phyloP scores from a whole-genome alignment of 805 yeast species.

The Wickerhamiella spandovensis region DNA sequence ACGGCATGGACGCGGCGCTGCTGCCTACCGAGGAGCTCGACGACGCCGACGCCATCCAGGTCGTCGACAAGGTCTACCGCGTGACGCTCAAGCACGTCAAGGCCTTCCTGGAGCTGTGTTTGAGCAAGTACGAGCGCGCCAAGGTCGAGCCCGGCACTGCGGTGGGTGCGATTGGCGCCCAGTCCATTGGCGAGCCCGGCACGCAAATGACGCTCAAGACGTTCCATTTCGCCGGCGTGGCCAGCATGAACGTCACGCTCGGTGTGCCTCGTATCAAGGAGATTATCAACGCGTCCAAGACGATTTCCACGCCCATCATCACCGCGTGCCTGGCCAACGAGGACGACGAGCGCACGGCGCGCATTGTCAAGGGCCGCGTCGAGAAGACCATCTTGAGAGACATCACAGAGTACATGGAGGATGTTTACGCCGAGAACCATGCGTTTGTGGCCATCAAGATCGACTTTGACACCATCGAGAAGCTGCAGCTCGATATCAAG shows the following conservation, averaged over 20 bases:
- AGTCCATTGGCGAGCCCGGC: slow-evolving; percentile 98
- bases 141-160: slow-evolving; percentile 98
- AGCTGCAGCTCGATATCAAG: slow-evolving; percentile 75
- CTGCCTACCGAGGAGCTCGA: slow-evolving; percentile 32
- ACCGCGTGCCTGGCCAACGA: slow-evolving; percentile 88
- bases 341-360: slow-evolving; percentile 91
- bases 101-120: slow-evolving; percentile 61
- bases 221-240: slow-evolving; percentile 99
- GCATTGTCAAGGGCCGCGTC: slow-evolving; percentile 94
- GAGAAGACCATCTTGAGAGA: slow-evolving; percentile 85
- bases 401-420: slow-evolving; percentile 81
- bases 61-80: slow-evolving; percentile 31
- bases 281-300: slow-evolving; percentile 92
- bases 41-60: slow-evolving; percentile 20
- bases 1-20: slow-evolving; percentile 36
- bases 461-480: slow-evolving; percentile 74
- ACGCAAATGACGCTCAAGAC: slow-evolving; percentile 95
- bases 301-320: slow-evolving; percentile 91
- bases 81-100: slow-evolving; percentile 48
- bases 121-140: slow-evolving; percentile 73
- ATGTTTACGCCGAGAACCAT: slow-evolving; percentile 70
- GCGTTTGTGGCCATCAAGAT: slow-evolving; percentile 72
- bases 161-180: slow-evolving; percentile 98
- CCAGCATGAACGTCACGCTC: slow-evolving; percentile 94
- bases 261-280: slow-evolving; percentile 99